Base-by-base conservation (phyloP, 495 filamentous ascomycete species). In the Cairneyella variabilis region DNA sequence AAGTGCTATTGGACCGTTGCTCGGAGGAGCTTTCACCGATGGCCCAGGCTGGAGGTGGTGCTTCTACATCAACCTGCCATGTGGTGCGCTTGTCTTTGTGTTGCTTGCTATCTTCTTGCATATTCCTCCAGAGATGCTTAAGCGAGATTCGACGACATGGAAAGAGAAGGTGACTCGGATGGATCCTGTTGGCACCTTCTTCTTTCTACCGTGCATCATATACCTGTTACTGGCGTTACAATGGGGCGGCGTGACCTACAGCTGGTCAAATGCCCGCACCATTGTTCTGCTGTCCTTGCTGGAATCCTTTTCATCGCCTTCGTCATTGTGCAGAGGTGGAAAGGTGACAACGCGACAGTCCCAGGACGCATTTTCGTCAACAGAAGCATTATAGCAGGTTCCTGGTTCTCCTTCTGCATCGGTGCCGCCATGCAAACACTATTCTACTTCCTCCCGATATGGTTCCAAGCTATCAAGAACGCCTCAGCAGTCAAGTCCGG, bases 391-490 rank as follows among this genome's bases (percentile, higher is more conserved):
- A 76, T 76, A 60, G 72, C 72, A 2, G 66, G 74, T 3, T 64
- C 73, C 1, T 69, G 77, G 53, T 88, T 80, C 64, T 58, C 68
- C 20, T 74, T 83, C 59, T 72, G 69, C 56, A 53, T 86, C 8
- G 84, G 82, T 21, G 78, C 76, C n/a, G 66, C 76, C 0, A 88
- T 90, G 68, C 80, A 92, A 49, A 68, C 86, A n/a, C 66, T 82
- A 2, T 66, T 83, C 17, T 89, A 83, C 65, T 85, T 86, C 73
- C 68, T 95, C 17, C 90, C 91, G 0, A 85, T 92, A 58, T 96
- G 86, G 85, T 95, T 96, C 75, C 91, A 96, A 62, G 81, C 88
- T 5, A 83, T 96, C 65, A 85, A 91, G 64, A 79, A 76, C 43
- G 80, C 78, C 0, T 72, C 72, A 0, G 85, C 90, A 11, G 78